Percentiles rank a stretch among this genome's conserved stretches.
Conservation (phyloP, 768 basidiomycete species). For the Lactarius hatsudake region DNA sequence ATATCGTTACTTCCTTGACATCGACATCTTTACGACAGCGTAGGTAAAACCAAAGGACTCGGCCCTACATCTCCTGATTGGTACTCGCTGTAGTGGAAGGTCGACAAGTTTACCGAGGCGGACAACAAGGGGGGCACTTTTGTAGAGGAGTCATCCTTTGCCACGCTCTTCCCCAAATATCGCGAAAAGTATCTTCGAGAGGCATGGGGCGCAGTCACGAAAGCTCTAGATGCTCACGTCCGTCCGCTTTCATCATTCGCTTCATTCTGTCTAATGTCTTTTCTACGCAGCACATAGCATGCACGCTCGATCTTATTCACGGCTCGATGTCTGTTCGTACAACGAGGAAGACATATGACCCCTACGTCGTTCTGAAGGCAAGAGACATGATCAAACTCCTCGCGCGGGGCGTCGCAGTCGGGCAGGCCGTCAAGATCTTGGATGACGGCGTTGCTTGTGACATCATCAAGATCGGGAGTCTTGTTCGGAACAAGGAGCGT, state of each 20-base stretch:
- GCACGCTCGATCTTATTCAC: conserved; percentile 91
- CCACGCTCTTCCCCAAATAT: conserved; percentile 97
- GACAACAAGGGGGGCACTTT: conserved; percentile 86
- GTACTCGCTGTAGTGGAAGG: conserved; percentile 58
- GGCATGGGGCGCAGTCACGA: conserved; percentile 89
- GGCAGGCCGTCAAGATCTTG: conserved; percentile 84
- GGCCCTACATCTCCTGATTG: not conserved
- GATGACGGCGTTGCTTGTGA: conserved; percentile 91
- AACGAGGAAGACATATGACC: conserved; percentile 95
- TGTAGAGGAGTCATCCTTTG: conserved; percentile 95
- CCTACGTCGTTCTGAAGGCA: conserved; percentile 93
- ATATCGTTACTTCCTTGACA: conserved; percentile 7
- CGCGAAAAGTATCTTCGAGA: conserved; percentile 95
- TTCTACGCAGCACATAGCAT: conserved; percentile 68
- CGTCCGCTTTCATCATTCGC: conserved; percentile 40
- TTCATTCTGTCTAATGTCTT: conserved; percentile 1
- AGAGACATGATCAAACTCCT: conserved; percentile 94
- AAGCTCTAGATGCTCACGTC: conserved; percentile 78
- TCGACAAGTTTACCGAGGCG: conserved; percentile 68
- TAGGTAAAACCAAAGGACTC: conserved; percentile 26
- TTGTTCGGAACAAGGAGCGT: conserved; percentile 93
- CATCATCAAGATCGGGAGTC: conserved; percentile 95
- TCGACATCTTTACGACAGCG: conserved; percentile 30
- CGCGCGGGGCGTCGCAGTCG: conserved; percentile 84
- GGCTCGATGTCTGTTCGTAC: conserved; percentile 98